A percentile compares a stretch with the other conserved stretches of the same genome.
Conservation (phyloP, 192 early-diverging fungal species). For the Cladochytrium replicatum region DNA sequence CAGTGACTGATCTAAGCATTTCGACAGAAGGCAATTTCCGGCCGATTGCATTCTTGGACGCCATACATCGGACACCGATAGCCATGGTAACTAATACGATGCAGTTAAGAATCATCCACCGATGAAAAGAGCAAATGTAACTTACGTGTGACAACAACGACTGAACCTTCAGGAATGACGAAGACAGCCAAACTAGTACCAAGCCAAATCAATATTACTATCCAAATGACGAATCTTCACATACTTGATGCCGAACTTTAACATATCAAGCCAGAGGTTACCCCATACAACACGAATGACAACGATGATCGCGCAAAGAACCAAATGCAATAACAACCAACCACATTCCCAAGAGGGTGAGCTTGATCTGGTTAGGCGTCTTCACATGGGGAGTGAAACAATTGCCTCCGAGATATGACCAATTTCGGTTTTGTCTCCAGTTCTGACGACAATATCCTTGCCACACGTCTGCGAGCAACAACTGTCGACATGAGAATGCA, state of each 20-base stretch:
- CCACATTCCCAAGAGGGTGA: conserved; percentile 69
- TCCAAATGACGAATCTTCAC: too few species aligned
- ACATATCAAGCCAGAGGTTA: too few species aligned
- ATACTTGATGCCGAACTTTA: conserved; percentile 75
- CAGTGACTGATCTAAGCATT: conserved; percentile 87
- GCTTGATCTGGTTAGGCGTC: conserved; percentile 46
- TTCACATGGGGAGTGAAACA: conserved; percentile 29
- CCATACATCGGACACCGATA: conserved; percentile 91
- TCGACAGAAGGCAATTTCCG: conserved; percentile 88
- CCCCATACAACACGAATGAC: conserved; percentile 65
- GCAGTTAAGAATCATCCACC: background rate
- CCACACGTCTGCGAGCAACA: conserved; percentile 81
- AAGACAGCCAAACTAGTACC: conserved; percentile 79
- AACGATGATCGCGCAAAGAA: conserved; percentile 75
- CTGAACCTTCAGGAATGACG: conserved; percentile 95
- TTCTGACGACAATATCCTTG: conserved; percentile 85
- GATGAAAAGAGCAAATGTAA: too few species aligned
- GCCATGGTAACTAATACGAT: conserved; percentile 79
- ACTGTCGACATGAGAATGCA: conserved; percentile 95
- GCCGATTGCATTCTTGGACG: conserved; percentile 75
- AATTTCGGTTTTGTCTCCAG: conserved; percentile 81
- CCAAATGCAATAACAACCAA: conserved; percentile 78
- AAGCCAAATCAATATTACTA: too few species aligned
- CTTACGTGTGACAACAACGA: conserved; percentile 86
- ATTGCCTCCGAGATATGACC: conserved; percentile 90